These are phyloP conservation scores for Eucalyptus camaldulensis DNA, from an alignment of 345 rosid species.

Conservation along the genomic window DNA sequence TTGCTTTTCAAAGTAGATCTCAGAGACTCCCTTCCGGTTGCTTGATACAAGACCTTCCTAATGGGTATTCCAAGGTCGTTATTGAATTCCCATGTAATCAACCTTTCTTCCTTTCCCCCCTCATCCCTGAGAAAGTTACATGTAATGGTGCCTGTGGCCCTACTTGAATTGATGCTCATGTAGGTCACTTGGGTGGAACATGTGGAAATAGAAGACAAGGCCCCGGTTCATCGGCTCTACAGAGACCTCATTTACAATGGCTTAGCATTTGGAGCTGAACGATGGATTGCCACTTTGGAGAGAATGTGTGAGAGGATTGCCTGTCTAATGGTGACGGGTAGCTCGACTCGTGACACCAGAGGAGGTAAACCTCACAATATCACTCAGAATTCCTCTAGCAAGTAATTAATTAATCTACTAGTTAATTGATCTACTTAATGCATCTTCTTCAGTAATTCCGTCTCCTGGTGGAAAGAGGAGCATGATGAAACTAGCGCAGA, in stretches of 20 bases:
- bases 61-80: conserved; percentile 83
- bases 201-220: conserved; percentile 69
- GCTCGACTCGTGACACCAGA: conserved; percentile 61
- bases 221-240: conserved; percentile 42
- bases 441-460: conserved; percentile 48
- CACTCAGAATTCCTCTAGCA: neutral
- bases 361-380: conserved; percentile 40
- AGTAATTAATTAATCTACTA: neutral
- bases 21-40: conserved; percentile 88
- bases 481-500: conserved; percentile 94
- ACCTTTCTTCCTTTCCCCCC: neutral
- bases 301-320: conserved; percentile 85
- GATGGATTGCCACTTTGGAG: conserved; percentile 75
- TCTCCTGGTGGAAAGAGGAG: conserved; percentile 82
- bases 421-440: neutral
- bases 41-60: conserved; percentile 94
- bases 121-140: neutral
- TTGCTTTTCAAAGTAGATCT: conserved; percentile 41
- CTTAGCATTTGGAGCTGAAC: conserved; percentile 78
- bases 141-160: neutral
- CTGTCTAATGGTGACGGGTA: conserved; percentile 53
- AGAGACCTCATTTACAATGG: conserved; percentile 57
- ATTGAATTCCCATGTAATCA: neutral
- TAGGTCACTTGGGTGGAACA: conserved; percentile 97
- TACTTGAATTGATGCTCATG: neutral